Evolutionary conservation across 495 filamentous ascomycete species (phyloP).

Genomic region (Parachaetomium inaequale): DNA sequence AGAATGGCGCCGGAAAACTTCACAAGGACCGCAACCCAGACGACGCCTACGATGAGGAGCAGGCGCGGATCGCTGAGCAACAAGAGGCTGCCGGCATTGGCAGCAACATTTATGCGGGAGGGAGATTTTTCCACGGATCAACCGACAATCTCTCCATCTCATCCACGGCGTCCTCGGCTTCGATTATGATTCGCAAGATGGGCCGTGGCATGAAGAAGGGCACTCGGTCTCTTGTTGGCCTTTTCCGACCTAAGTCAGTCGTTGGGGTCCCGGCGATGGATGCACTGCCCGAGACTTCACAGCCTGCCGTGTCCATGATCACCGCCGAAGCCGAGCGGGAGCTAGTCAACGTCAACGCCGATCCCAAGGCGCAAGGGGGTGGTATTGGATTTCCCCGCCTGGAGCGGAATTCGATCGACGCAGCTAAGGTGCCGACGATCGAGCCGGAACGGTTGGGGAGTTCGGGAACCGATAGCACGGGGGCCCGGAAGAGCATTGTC

Average conservation of each 20-base stretch:
- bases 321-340: slow-evolving; percentile 92
- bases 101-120: slow-evolving; percentile 88
- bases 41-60: slow-evolving; percentile 64
- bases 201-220: slow-evolving; percentile 95
- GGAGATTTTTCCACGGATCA: slow-evolving; percentile 82
- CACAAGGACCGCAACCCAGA: slow-evolving; percentile 73
- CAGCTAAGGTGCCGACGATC: slow-evolving; percentile 37
- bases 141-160: slow-evolving; percentile 97
- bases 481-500: slow-evolving; percentile 76
- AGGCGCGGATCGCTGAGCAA: slow-evolving; percentile 81
- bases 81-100: slow-evolving; percentile 92
- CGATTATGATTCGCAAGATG: slow-evolving; percentile 99
- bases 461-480: slow-evolving; percentile 55
- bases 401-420: slow-evolving; percentile 74
- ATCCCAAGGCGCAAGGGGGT: slow-evolving; percentile 67
- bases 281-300: slow-evolving; percentile 60
- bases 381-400: slow-evolving; percentile 84
- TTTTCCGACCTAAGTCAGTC: slow-evolving; percentile 93
- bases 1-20: slow-evolving; percentile 57
- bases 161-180: slow-evolving; percentile 95
- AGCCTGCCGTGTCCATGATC: slow-evolving; percentile 85
- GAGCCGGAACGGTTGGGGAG: slow-evolving; percentile 50
- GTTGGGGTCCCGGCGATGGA: slow-evolving; percentile 73
- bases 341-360: slow-evolving; percentile 71
- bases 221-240: slow-evolving; percentile 81